phyloP scores from a whole-genome alignment of 371 early-diverging fungal genomes.

The Syncephalastrum sp. region DNA sequence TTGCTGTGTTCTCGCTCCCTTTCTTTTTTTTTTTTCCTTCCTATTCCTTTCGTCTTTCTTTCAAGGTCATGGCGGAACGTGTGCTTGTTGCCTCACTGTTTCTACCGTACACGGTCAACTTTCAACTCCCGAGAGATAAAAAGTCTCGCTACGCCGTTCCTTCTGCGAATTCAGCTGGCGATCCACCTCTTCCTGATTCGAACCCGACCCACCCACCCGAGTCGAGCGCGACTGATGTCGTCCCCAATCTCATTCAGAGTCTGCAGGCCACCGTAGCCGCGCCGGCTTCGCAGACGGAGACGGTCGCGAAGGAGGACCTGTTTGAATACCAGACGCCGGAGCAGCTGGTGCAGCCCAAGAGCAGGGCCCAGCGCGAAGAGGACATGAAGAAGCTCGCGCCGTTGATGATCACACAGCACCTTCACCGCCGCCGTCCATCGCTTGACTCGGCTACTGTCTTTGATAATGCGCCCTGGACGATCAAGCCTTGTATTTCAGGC shows the following conservation, averaged over 20 bases:
- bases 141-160: constrained; percentile 7
- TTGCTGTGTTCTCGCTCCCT: constrained; percentile 10
- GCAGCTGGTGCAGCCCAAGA: constrained; percentile 33
- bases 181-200: constrained; percentile 1
- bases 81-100: constrained; percentile 70
- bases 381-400: constrained; percentile 22
- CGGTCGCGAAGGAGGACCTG: constrained; percentile 10
- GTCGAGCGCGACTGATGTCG: constrained; percentile 17
- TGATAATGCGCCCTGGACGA: constrained; percentile 59
- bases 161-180: not conserved
- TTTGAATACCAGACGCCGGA: constrained; percentile 38
- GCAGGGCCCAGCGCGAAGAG: constrained; percentile 33
- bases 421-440: constrained; percentile 30
- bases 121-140: constrained; percentile 32
- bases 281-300: no score
- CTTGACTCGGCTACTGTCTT: constrained; percentile 44
- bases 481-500: constrained; percentile 73
- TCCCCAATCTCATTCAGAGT: constrained; percentile 39
- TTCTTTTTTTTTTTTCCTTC: constrained; percentile 5
- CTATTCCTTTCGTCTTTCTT: not conserved
- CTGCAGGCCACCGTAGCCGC: constrained; percentile 18
- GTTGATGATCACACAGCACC: constrained; percentile 12
- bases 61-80: constrained; percentile 34
- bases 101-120: constrained; percentile 67
- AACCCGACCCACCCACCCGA: constrained; percentile 14